Evolutionary conservation across 495 filamentous ascomycete genomes (phyloP), one percentile per base, ranked within the genome.

Genomic region (Pseudomonodictys pantanalensis): DNA sequence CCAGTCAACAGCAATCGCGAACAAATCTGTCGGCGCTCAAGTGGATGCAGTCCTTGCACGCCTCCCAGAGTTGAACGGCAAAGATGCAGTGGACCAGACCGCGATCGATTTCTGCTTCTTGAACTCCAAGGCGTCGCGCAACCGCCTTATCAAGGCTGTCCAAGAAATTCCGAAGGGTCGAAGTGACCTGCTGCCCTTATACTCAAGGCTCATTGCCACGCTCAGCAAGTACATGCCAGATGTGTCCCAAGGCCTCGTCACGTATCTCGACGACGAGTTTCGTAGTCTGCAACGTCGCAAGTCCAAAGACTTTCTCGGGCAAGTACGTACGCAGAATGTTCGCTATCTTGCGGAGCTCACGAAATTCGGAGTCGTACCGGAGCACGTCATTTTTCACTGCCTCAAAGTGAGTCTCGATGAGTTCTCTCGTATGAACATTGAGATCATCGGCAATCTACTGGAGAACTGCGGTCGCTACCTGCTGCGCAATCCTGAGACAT

Each of bases 311-410:
- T 95, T 95, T 64, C 76, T 99, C 7, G 92, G 91, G 0, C 92
- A 96, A 72, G 91, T 97, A 43, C 87, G 93, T 44, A 88, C 92
- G 65, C 84, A 88, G 73, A 99, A 99, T 72, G 90, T 96, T 49
- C 90, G 93, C 6, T 99, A 99, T 67, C 83, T 99, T 51, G 93
- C 93, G 8, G 93, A 99, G 72, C 74, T 99, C 69, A 97, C 93
- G 47, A 99, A 99, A 67, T 99, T 97, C 69, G 92, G 93, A 38
- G 90, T 97, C 25, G 92, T 99, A 20, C 95, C 93, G 8, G 92
- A 99, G 72, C 93, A 99, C 71, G 92, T 97, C 63, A 93, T 97
- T 56, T 99, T 99, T 74, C 95, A 99, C 66, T 97, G 92, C 73
- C 81, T 99, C 59, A 97, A 95, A 71, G 92, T 99, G 65, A 93